Evolutionary conservation across 345 rosid species (phyloP).

Genomic region (Reutealis trisperma): DNA sequence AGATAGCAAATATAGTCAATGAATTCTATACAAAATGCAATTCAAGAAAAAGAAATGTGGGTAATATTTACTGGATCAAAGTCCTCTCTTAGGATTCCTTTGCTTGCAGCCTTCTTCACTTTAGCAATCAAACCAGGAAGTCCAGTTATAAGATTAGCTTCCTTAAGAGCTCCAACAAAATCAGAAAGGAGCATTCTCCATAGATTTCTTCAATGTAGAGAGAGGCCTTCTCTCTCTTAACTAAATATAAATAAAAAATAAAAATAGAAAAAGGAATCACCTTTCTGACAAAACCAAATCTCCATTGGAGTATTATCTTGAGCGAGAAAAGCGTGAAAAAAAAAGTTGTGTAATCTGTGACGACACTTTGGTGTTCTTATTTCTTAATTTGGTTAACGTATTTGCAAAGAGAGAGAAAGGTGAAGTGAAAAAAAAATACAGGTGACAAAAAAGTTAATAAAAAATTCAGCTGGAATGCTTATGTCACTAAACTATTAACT

Average conservation of each 20-base stretch:
- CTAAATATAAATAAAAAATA: too few species aligned
- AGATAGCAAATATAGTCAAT: not conserved
- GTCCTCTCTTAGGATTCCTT: conserved; percentile 84
- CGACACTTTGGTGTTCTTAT: too few species aligned
- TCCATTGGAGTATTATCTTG: not conserved
- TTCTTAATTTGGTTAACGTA: too few species aligned
- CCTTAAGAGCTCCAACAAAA: conserved; percentile 78
- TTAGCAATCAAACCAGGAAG: conserved; percentile 93
- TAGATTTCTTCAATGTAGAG: conserved; percentile 44
- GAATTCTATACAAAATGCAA: not conserved
- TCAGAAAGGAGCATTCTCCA: conserved; percentile 70
- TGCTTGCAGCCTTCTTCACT: conserved; percentile 95
- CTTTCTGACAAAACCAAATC: too few species aligned
- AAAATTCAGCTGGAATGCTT: too few species aligned
- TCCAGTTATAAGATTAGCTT: conserved; percentile 64
- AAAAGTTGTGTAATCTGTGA: too few species aligned
- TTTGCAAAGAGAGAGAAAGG: too few species aligned
- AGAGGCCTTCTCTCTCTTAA: conserved; percentile 72
- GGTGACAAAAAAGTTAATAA: too few species aligned
- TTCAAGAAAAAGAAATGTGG: not conserved
- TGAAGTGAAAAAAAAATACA: too few species aligned
- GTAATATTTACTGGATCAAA: conserved; percentile 67
- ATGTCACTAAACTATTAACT: too few species aligned
- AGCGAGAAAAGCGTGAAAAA: too few species aligned
- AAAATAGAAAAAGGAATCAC: too few species aligned